Conservation (phyloP, 192 early-diverging fungal species). For the Backusella morwellensis region DNA sequence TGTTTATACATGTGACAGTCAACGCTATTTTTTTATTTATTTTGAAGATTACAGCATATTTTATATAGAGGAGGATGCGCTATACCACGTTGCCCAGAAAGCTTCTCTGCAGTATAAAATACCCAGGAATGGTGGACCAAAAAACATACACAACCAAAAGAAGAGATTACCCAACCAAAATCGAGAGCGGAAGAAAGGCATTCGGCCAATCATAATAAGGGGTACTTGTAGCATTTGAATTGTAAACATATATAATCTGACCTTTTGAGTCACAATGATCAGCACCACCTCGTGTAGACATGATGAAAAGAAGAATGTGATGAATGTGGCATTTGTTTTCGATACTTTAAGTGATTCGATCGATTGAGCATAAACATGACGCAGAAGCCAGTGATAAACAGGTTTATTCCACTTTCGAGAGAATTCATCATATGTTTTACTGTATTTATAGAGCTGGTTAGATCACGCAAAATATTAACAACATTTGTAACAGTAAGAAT, state of each 20-base stretch:
- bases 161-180: slow-evolving; percentile 74
- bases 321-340: slow-evolving; percentile 66
- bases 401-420: slow-evolving; percentile 98
- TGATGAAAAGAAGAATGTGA: slow-evolving; percentile 80
- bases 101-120: slow-evolving; percentile 71
- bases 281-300: slow-evolving; percentile 84
- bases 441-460: slow-evolving; percentile 5
- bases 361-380: slow-evolving; percentile 86
- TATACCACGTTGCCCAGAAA: slow-evolving; percentile 23
- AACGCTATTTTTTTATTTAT: neutral
- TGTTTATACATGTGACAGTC: neutral
- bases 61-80: neutral
- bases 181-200: slow-evolving; percentile 56
- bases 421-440: slow-evolving; percentile 86
- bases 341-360: slow-evolving; percentile 70
- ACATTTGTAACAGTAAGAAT: neutral
- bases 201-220: slow-evolving; percentile 68
- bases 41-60: neutral
- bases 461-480: neutral
- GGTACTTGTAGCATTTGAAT: slow-evolving; percentile 93
- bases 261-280: slow-evolving; percentile 58
- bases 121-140: slow-evolving; percentile 78
- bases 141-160: slow-evolving; percentile 92
- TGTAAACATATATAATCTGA: slow-evolving; percentile 77
- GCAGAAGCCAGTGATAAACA: slow-evolving; percentile 87